Evolutionary conservation across 139 green algal species (phyloP), one percentile per base, ranked within the genome.

Genomic region (Picochlorum sp.): DNA sequence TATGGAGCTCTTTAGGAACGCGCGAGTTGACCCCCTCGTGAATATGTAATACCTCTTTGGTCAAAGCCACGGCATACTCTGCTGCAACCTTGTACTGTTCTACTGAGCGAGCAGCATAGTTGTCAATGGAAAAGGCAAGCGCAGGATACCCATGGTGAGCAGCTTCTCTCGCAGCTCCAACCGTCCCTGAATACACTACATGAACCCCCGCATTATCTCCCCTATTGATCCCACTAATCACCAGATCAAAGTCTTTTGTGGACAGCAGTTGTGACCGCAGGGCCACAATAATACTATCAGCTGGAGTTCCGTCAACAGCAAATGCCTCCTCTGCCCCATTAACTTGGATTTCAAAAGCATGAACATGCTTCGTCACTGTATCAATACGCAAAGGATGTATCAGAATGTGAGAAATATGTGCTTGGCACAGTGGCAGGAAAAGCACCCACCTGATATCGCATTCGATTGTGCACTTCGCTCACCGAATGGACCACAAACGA

Each of bases 131-230:
- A n/a, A 91, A 49, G 0, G 85, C 83, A 0, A 91, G 60, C 8
- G 83, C 65, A 3, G 83, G 79, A 0, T 85, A 23, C 26, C 78
- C 81, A 70, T 88, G 85, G 75, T 79, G 86, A 8, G 85, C 83
- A 14, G 78, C 85, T 66, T 92, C 85, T 0, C 83, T 61, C 3
- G 85, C 85, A 13, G 83, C 81, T 1, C 81, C 85, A 6, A 92
- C 85, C 5, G 85, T 92, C 44, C 85, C 83, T 6, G 44, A 70
- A 68, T 91, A 92, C 18, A 90, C 86, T 37, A 91, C 79, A 47
- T 92, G 86, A 51, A 88, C 67, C 6, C 86, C 86, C 28, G 65
- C 76, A 73, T 93, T 93, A 77, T 93, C 86, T 3, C 86, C 86
- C 1, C 84, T 67, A 66, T 93, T 93, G 71, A 93, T 93, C 49